Base-by-base conservation (phyloP, 2,329 filamentous ascomycete genomes). In the Escovopsis sp. region DNA sequence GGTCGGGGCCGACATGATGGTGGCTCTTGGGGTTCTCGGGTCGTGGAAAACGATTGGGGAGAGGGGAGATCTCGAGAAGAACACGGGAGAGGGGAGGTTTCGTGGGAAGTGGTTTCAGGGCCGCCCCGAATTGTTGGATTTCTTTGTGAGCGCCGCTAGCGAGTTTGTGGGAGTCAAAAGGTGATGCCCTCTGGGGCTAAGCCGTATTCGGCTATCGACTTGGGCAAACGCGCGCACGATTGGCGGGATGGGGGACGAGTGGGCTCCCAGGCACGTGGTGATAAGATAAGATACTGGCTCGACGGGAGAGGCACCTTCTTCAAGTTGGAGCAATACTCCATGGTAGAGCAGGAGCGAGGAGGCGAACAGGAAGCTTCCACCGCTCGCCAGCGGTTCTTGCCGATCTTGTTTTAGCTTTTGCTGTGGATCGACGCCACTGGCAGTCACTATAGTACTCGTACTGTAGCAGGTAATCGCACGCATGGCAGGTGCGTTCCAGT, bases 1-100 rank as follows among this genome's bases (percentile, higher is more conserved):
- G 56, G 66, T 66, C 76, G 80, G 78, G 54, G 68, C 67, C 70
- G 79, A 80, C 79, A 84, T 84, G 52, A 62, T 76, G 68, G 72
- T 56, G 52, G 50, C 49, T 55, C 51, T 38, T 36, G 36, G 36
- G 34, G 21, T 4, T 38, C 21, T 34, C 48, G 51, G 50, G 70
- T 72, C 60, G 49, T 44, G 44, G 45, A 48, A 51, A 11, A 8
- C 21, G 21, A 11, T 23, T 23, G 8, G 8, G 8, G 21, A 23
- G 21, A 23, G 21, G 21, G n/a, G 21, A 23, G 7, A 23, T 23
- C 21, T 23, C 21, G 11, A 23, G 11, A 23, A 23, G 19, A 11
- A 47, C 49, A 50, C 53, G 36, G 51, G 51, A 49, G 55, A 51
- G 25, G 18, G 48, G 51, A 48, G 48, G 47, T 53, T 51, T 47